Percentiles rank a stretch among this genome's conserved stretches.
These are phyloP conservation scores for Polyporus tsugae DNA, from an alignment of 1,284 basidiomycete genomes.

Conservation along the genomic window DNA sequence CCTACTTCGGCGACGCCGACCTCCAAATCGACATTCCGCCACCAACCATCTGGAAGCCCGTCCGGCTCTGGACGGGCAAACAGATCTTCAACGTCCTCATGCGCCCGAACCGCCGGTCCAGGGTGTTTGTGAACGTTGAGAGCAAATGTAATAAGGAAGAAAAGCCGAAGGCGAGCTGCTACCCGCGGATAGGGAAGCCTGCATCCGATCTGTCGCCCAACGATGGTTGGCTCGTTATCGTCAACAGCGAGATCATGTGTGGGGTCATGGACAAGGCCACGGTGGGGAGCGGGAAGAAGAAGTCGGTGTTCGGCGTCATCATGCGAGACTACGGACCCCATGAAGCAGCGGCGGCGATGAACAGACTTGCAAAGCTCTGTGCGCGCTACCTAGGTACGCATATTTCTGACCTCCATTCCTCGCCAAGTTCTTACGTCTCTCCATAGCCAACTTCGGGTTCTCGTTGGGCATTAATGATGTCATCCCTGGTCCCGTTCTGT, in stretches of 20 bases:
- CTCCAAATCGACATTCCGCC: slow-evolving; percentile 96
- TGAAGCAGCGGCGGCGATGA: slow-evolving; percentile 96
- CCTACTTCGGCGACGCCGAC: slow-evolving; percentile 92
- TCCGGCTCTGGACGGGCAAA: slow-evolving; percentile 97
- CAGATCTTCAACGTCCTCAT: slow-evolving; percentile 98
- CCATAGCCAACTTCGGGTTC: slow-evolving; percentile 93
- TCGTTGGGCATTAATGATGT: slow-evolving; percentile 99
- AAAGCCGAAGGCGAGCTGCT: slow-evolving; percentile 76
- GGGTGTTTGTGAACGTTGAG: slow-evolving; percentile 94
- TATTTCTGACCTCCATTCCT: background rate
- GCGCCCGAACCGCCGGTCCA: slow-evolving; percentile 89
- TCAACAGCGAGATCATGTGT: slow-evolving; percentile 99
- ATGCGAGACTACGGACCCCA: slow-evolving; percentile 96
- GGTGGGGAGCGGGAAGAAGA: slow-evolving; percentile 98
- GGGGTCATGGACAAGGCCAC: slow-evolving; percentile 99
- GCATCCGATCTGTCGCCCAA: slow-evolving; percentile 93
- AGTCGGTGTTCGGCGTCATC: slow-evolving; percentile 98
- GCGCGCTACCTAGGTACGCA: slow-evolving; percentile 90
- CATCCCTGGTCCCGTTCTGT: slow-evolving; percentile 90
- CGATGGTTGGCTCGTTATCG: slow-evolving; percentile 97
- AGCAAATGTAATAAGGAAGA: slow-evolving; percentile 95
- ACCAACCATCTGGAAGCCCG: slow-evolving; percentile 94
- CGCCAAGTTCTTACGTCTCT: background rate
- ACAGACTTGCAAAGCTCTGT: slow-evolving; percentile 93
- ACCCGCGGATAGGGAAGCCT: slow-evolving; percentile 66